Evolutionary conservation across 768 basidiomycete genomes (phyloP).

Genomic region (Rhizopogon sp.): DNA sequence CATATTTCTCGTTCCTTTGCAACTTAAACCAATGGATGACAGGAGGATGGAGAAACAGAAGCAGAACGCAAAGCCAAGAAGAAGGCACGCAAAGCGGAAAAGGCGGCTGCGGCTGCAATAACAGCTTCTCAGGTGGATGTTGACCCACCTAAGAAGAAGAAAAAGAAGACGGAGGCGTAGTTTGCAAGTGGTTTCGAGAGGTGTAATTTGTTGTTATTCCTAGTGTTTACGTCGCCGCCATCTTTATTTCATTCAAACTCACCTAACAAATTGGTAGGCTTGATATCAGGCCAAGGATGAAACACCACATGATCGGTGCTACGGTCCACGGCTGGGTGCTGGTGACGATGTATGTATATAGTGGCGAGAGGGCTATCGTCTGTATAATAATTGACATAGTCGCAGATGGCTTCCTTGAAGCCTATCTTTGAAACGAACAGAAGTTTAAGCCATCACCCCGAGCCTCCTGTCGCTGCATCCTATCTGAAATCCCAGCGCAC

Average conservation of each 20-base stretch:
- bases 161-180: slow-evolving; percentile 30
- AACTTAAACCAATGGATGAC: slow-evolving; percentile 4
- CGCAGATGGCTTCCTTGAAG: too few relatives aligned
- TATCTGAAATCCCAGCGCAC: too few relatives aligned
- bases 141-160: slow-evolving; percentile 41
- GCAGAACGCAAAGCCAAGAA: slow-evolving; percentile 79
- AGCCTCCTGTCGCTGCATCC: too few relatives aligned
- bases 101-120: slow-evolving; percentile 44
- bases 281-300: too few relatives aligned
- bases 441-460: too few relatives aligned
- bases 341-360: too few relatives aligned
- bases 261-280: too few relatives aligned
- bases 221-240: not conserved
- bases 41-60: slow-evolving; percentile 64
- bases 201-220: not conserved
- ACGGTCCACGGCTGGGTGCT: too few relatives aligned
- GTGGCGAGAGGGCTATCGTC: too few relatives aligned
- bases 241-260: not conserved
- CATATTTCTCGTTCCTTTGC: slow-evolving; percentile 1
- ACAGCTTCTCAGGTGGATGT: slow-evolving; percentile 30
- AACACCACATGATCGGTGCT: too few relatives aligned
- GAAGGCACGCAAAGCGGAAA: slow-evolving; percentile 75
- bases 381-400: too few relatives aligned
- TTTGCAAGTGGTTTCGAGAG: not conserved
- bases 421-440: too few relatives aligned